These are phyloP conservation scores for Alternaria sp. DNA, from an alignment of 2,329 filamentous ascomycete species.

Conservation along the genomic window DNA sequence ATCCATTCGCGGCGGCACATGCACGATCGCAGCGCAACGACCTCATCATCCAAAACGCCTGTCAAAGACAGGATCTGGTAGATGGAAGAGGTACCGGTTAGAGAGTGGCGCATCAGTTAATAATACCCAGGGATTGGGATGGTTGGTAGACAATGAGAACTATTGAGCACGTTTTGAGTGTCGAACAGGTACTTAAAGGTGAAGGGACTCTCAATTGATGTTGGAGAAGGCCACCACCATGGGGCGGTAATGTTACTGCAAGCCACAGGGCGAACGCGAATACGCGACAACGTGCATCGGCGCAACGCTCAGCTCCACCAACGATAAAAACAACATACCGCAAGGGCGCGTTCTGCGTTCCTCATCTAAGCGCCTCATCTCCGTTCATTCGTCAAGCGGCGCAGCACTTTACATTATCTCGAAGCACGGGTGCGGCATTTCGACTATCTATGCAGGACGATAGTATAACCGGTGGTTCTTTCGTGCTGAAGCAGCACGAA, in stretches of 20 bases:
- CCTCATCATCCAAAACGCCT: not conserved
- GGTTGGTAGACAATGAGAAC: not conserved
- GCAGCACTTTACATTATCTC: not conserved
- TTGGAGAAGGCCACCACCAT: not conserved
- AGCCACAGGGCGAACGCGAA: not conserved
- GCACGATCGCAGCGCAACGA: not conserved
- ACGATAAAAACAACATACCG: not conserved
- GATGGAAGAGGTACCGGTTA: not conserved
- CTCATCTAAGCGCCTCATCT: not conserved
- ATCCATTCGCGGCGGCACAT: not conserved
- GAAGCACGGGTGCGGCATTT: not conserved
- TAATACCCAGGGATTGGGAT: not conserved
- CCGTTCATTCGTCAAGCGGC: not conserved
- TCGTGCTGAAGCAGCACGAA: not conserved
- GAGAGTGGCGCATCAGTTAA: not conserved
- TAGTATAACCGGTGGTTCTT: conserved; percentile 1
- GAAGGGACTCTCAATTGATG: not conserved
- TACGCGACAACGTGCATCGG: not conserved
- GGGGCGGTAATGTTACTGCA: not conserved
- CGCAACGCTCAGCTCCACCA: not conserved
- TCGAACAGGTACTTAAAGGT: not conserved
- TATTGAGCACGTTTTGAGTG: conserved; percentile 1
- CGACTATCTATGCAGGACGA: not conserved
- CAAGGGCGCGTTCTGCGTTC: not conserved
- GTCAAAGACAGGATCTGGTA: not conserved